Evolutionary conservation across 495 filamentous ascomycete genomes (phyloP), one percentile per base, ranked within the genome.

Genomic region (Aspergillus ostianus): DNA sequence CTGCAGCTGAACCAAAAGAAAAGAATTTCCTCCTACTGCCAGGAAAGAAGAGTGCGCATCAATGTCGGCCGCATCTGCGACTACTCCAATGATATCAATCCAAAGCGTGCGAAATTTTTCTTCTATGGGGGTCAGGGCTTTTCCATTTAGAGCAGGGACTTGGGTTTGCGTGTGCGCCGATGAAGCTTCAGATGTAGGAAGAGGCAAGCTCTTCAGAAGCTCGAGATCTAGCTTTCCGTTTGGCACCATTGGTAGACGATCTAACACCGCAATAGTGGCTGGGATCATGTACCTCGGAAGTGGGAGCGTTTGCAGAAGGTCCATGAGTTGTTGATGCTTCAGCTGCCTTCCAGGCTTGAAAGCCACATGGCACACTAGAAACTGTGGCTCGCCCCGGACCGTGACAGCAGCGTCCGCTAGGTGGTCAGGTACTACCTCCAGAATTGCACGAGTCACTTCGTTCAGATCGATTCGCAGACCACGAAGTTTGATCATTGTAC

Each of bases 401-500:
- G 56, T 56, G 12, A 77, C 78, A 5, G 73, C 67, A 0, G 60
- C 75, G n/a, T 76, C 61, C 0, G 17, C 27, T 0, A 81, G 8
- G 0, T 15, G 23, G 0, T 70, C 72, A 0, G 64, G 53, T 3
- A 73, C 55, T 0, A 62, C 51, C 0, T 59, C 15, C 2, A 80
- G 1, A 0, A 82, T 68, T 4, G 63, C 57, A 0, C 29, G 19
- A 57, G 80, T 78, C 7, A 84, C 63, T 1, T 84, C 81, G 6
- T 60, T 19, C 0, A 85, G 64, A 2, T 85, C 80, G 13, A 83
- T 75, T 0, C 82, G 80, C 2, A 80, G 17, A 0, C 83, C 83
- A 3, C 75, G 67, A 7, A 85, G 49, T 60, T 85, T 84, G 51
- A 82, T 62, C 54, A 78, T 73, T 0, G 70, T 74, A 56, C 77